These are phyloP conservation scores for Rhynchospora breviuscula DNA, from an alignment of 176 grass and related monocot species.

Conservation along the genomic window DNA sequence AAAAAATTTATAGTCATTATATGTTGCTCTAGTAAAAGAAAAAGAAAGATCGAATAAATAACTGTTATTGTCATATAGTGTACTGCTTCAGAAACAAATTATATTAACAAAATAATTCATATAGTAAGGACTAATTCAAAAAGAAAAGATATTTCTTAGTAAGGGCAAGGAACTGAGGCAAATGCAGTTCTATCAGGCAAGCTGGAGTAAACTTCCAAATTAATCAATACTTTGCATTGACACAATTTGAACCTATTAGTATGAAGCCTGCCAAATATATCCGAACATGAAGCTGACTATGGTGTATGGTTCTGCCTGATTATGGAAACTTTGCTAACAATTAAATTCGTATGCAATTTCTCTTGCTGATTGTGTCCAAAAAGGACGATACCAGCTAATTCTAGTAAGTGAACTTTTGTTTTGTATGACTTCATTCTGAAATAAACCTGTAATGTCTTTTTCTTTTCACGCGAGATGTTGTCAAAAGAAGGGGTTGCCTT, in stretches of 20 bases:
- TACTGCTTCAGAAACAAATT: background rate
- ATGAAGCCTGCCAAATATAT: too few species aligned
- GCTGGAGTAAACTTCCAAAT: too few species aligned
- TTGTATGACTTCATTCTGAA: background rate
- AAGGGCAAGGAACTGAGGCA: background rate
- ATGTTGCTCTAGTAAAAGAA: background rate
- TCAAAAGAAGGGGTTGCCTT: background rate
- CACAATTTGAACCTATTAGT: too few species aligned
- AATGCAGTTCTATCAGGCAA: background rate
- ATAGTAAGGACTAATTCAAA: background rate
- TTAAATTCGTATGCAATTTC: background rate
- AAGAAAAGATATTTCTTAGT: background rate
- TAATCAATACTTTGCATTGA: too few species aligned
- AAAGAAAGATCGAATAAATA: background rate
- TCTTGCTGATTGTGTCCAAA: background rate
- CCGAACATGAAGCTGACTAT: too few species aligned
- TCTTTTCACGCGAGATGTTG: slow-evolving; percentile 17
- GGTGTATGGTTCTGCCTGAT: background rate
- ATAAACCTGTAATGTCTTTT: background rate
- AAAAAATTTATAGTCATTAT: background rate
- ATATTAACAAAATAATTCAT: background rate
- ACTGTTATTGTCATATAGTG: too few species aligned
- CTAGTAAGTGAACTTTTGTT: background rate
- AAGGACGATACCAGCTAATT: background rate
- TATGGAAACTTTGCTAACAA: background rate